A percentile compares a stretch with the other conserved stretches of the same genome.
phyloP scores from a whole-genome alignment of 2,329 filamentous ascomycete species.

The Aspergillus melleus region DNA sequence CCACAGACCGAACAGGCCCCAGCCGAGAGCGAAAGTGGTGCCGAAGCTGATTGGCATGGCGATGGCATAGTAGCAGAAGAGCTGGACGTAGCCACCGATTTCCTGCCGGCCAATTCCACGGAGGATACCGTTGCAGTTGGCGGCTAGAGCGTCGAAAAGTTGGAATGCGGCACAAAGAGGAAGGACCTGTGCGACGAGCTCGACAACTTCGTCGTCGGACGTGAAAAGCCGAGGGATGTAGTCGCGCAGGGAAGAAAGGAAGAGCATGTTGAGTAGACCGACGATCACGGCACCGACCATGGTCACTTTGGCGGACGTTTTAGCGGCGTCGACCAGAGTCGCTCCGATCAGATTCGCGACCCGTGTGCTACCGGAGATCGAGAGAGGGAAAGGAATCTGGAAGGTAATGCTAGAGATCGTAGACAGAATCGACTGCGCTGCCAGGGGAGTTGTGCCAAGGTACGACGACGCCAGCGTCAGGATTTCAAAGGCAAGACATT shows the following conservation, averaged over 20 bases:
- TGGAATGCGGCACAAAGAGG: slow-evolving; percentile 87
- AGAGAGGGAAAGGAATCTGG: slow-evolving; percentile 89
- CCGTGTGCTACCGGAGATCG: slow-evolving; percentile 82
- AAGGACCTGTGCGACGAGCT: slow-evolving; percentile 67
- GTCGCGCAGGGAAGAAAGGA: slow-evolving; percentile 68
- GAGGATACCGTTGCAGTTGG: slow-evolving; percentile 79
- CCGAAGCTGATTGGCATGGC: slow-evolving; percentile 82
- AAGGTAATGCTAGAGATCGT: slow-evolving; percentile 79
- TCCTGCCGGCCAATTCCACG: slow-evolving; percentile 85
- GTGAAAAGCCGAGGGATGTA: slow-evolving; percentile 78
- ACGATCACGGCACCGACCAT: slow-evolving; percentile 67
- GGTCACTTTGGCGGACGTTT: slow-evolving; percentile 75
- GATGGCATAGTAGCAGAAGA: slow-evolving; percentile 82
- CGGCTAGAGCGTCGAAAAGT: slow-evolving; percentile 78
- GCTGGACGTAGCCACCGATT: slow-evolving; percentile 83
- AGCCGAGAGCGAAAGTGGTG: slow-evolving; percentile 72
- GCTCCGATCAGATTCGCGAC: slow-evolving; percentile 92
- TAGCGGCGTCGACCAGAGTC: slow-evolving; percentile 75
- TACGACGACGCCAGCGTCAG: slow-evolving; percentile 80
- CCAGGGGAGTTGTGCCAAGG: slow-evolving; percentile 75
- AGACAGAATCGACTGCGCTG: slow-evolving; percentile 82
- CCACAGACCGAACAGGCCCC: slow-evolving; percentile 82
- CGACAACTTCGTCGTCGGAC: slow-evolving; percentile 68
- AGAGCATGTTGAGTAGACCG: slow-evolving; percentile 74
- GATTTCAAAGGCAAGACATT: slow-evolving; percentile 91